phyloP scores from a whole-genome alignment of 352 stramenopile species.

The Globisporangium heterothallicum region DNA sequence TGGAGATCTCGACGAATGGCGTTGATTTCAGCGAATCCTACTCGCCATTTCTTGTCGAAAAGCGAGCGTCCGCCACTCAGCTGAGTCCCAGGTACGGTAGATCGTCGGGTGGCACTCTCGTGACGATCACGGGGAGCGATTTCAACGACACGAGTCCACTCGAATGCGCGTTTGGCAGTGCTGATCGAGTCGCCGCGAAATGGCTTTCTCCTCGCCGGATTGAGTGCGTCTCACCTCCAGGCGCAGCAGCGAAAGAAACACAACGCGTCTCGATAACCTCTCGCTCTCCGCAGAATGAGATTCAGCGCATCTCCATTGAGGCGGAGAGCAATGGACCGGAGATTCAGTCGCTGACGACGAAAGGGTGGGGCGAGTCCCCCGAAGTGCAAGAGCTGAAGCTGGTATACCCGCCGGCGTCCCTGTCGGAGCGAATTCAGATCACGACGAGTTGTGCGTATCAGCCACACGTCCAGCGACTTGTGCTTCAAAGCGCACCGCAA shows the following conservation, averaged over 20 bases:
- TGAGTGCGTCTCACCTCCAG: conserved; percentile 22
- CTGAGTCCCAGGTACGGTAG: conserved; percentile 14
- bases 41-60: conserved; percentile 16
- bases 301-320: conserved; percentile 32
- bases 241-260: conserved; percentile 1
- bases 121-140: conserved; percentile 20
- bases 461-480: conserved; percentile 22
- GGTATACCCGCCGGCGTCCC: conserved; percentile 10
- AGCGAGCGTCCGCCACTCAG: neutral
- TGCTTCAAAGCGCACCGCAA: conserved; percentile 12
- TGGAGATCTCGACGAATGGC: conserved; percentile 40
- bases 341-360: conserved; percentile 41
- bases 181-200: conserved; percentile 14
- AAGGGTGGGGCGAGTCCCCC: conserved; percentile 25
- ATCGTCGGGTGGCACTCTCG: neutral
- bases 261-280: conserved; percentile 22
- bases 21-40: conserved; percentile 38
- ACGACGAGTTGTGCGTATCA: conserved; percentile 17
- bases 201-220: conserved; percentile 20
- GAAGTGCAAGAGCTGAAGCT: conserved; percentile 26
- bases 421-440: conserved; percentile 11
- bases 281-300: conserved; percentile 23
- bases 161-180: conserved; percentile 29
- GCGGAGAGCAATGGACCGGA: conserved; percentile 22
- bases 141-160: conserved; percentile 17